A percentile compares a stretch with the other conserved stretches of the same genome.
Evolutionary conservation across 1,139 yeast species (phyloP).

Genomic region (Candida dubliniensis): DNA sequence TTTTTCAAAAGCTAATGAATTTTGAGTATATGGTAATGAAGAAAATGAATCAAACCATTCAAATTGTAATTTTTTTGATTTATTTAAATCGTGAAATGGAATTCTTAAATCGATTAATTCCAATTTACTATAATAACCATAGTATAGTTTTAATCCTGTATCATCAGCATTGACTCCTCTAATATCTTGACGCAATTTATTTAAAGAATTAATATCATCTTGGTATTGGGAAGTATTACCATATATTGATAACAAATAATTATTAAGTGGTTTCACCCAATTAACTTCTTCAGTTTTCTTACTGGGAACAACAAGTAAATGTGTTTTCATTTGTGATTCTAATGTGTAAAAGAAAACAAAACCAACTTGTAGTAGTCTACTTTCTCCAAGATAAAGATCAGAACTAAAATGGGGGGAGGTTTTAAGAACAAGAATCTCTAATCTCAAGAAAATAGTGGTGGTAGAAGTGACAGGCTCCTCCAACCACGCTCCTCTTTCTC

Average conservation of each 20-base stretch:
- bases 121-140: slow-evolving; percentile 76
- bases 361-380: neutral
- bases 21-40: slow-evolving; percentile 40
- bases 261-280: slow-evolving; percentile 64
- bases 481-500: no score
- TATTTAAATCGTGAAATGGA: slow-evolving; percentile 60
- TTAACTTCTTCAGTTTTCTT: slow-evolving; percentile 63
- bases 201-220: slow-evolving; percentile 55
- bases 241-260: slow-evolving; percentile 60
- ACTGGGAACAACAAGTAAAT: slow-evolving; percentile 34
- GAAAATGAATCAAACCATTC: slow-evolving; percentile 80
- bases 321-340: slow-evolving; percentile 35
- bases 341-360: neutral
- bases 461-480: no score
- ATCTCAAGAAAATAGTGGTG: neutral
- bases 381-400: no score
- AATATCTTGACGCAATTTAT: slow-evolving; percentile 62
- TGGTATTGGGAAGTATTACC: slow-evolving; percentile 62
- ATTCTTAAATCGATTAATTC: slow-evolving; percentile 77
- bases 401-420: no score
- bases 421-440: neutral
- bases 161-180: slow-evolving; percentile 56
- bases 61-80: slow-evolving; percentile 56
- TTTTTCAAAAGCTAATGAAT: slow-evolving; percentile 81
- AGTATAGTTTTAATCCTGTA: slow-evolving; percentile 53